Base-by-base conservation (phyloP, 2,329 filamentous ascomycete genomes). In the Thelonectria rubi region DNA sequence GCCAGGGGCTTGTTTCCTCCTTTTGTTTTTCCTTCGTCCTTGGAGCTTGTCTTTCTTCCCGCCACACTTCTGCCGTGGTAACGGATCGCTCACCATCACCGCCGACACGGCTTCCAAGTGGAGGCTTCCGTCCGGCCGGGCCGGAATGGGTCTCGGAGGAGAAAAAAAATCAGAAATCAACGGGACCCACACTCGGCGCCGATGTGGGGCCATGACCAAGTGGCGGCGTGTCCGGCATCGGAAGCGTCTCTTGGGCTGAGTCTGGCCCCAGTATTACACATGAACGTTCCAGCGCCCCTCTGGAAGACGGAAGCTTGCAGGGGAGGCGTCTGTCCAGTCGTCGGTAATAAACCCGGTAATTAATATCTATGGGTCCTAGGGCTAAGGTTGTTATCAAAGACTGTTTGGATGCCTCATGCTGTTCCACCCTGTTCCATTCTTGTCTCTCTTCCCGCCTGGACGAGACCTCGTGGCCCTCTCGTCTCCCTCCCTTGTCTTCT, bases 311-410 rank as follows among this genome's bases (percentile, higher is more conserved):
- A 49, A 32, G 40, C 9, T 48, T 47, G 60, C 60, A 52, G 39
- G 51, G 60, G 45, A 58, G 61, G 53, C 30, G 55, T 55, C 65
- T 69, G 47, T 43, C 54, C 57, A 59, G 51, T 46, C 21, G 30
- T 53, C 63, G 69, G 69, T 48, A 72, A 70, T 68, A 67, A 54
- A 11, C 47, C 60, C 65, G 68, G 58, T 61, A 60, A 66, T 57
- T 61, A 63, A 46, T 14, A 65, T 43, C 50, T 47, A 18, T 56
- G 62, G 53, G 57, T 59, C 52, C 51, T 62, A 58, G 39, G 62
- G 14, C 53, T 61, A 56, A 49, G 58, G 42, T 56, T 61, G 58
- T 56, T 61, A 61, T 61, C 58, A 53, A 61, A 48, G 14, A 57
- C 46, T 50, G 55, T 51, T 51, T 43, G 37, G 39, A 51, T 51